Evolutionary conservation across 495 filamentous ascomycete species (phyloP), one percentile per base, ranked within the genome.

Genomic region (Aspergillus indologenus): DNA sequence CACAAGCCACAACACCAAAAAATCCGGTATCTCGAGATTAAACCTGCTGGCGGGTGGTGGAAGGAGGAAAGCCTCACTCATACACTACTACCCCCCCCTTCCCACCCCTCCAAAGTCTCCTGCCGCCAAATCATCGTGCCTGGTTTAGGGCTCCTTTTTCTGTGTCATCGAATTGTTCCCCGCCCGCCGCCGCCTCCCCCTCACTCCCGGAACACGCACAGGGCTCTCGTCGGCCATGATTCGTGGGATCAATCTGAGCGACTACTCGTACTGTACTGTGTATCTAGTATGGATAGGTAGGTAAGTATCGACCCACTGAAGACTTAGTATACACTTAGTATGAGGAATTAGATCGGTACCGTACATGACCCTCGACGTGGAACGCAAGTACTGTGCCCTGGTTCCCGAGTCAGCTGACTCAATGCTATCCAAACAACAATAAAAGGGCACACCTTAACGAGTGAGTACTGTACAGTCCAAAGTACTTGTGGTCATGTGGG

Each of bases 61-160:
- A 19, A 31, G 31, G 12, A 11, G 5, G 12, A 51, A 51, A 51
- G 48, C 48, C 48, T 51, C n/a, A n/a, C n/a, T n/a, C n/a, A n/a
- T n/a, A n/a, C n/a, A n/a, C n/a, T 20, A 51, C 48, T 31, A 51
- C 1, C 24, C 5, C 22, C 22, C 9, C 9, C 19, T 24, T 15
- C 48, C 48, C 23, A 31, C 14, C 9, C 23, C 19, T 29, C 48
- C 24, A 24, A 31, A 31, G n/a, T n/a, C n/a, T n/a, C 29, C 31
- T 23, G 23, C 48, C 48, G 48, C 48, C 48, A 51, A 51, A 51
- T 31, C 48, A 19, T 51, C 23, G 48, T 19, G 47, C 15, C 17
- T 40, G 34, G 5, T 40, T 40, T 51, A 31, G 22, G 23, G 23
- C 22, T 20, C 48, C 12, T 14, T 9, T 40, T 40, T 11, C 12